Conservation (phyloP, 495 filamentous ascomycete genomes). For the Penicillium odoratum region DNA sequence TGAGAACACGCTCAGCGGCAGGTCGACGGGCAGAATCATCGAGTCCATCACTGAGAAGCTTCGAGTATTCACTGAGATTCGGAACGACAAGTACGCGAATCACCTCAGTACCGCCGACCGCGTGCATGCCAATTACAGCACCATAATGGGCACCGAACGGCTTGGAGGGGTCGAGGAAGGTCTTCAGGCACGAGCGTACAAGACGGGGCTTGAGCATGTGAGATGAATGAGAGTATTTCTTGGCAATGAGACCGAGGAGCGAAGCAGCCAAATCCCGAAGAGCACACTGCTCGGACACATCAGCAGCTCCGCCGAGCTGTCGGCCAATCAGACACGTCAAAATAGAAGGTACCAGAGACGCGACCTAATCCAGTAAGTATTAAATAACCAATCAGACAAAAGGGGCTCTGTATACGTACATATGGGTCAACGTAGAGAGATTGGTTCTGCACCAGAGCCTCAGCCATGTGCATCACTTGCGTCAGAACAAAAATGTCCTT, state of each 20-base stretch:
- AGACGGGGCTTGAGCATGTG: slow-evolving; percentile 80
- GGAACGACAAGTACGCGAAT: slow-evolving; percentile 79
- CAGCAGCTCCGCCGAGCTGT: slow-evolving; percentile 62
- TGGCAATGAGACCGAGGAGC: slow-evolving; percentile 69
- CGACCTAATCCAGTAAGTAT: slow-evolving; percentile 40
- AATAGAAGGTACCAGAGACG: slow-evolving; percentile 82
- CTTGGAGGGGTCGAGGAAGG: slow-evolving; percentile 81
- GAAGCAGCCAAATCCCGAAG: slow-evolving; percentile 83
- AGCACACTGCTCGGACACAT: slow-evolving; percentile 65
- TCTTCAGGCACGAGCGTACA: slow-evolving; percentile 86
- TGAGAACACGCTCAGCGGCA: slow-evolving; percentile 64
- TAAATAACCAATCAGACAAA: not conserved
- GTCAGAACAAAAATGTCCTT: slow-evolving; percentile 82
- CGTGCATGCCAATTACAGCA: slow-evolving; percentile 72
- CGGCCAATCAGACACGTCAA: slow-evolving; percentile 89
- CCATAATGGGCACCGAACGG: slow-evolving; percentile 83
- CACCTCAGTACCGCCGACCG: slow-evolving; percentile 73
- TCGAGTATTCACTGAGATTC: slow-evolving; percentile 76
- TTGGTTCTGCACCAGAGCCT: slow-evolving; percentile 78
- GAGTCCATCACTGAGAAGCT: slow-evolving; percentile 66
- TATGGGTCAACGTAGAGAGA: slow-evolving; percentile 88
- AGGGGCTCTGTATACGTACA: slow-evolving; percentile 42
- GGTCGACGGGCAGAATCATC: slow-evolving; percentile 50
- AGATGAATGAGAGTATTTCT: slow-evolving; percentile 72
- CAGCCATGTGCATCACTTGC: slow-evolving; percentile 86